Evolutionary conservation across 805 yeast species (phyloP).

Genomic region (Saturnispora zaruensis): DNA sequence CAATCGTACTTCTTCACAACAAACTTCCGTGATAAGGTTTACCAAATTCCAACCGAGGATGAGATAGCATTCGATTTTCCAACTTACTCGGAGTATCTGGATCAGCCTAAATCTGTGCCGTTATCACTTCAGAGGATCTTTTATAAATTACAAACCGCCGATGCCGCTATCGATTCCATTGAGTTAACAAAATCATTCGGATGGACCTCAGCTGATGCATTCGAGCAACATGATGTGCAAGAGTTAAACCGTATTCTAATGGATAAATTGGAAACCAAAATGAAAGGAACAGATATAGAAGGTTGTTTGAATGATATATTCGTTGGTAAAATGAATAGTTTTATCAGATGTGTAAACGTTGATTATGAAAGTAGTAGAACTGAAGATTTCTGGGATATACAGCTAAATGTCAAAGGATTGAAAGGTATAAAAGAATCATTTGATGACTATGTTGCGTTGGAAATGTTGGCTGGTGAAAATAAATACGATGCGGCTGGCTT

Average conservation of each 20-base stretch:
- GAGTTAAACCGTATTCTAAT: constrained; percentile 89
- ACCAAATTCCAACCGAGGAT: constrained; percentile 74
- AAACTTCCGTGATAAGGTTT: constrained; percentile 74
- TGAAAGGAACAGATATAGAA: constrained; percentile 82
- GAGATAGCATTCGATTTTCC: constrained; percentile 32
- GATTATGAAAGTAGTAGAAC: constrained; percentile 85
- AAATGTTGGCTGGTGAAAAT: constrained; percentile 87
- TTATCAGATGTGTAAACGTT: constrained; percentile 84
- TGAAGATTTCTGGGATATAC: constrained; percentile 98
- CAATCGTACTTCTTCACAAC: constrained; percentile 88
- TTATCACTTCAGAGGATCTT: constrained; percentile 83
- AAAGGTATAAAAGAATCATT: constrained; percentile 66
- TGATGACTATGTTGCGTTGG: constrained; percentile 79
- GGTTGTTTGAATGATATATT: constrained; percentile 70
- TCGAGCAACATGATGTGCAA: constrained; percentile 97
- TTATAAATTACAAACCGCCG: constrained; percentile 66
- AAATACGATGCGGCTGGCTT: constrained; percentile 85
- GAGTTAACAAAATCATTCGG: constrained; percentile 91
- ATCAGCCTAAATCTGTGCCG: constrained; percentile 51
- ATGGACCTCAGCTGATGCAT: constrained; percentile 93
- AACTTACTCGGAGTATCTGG: constrained; percentile 21
- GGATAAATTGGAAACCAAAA: constrained; percentile 85
- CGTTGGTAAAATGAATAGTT: constrained; percentile 96
- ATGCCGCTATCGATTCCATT: constrained; percentile 70
- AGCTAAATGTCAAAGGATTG: constrained; percentile 83